phyloP scores from a whole-genome alignment of 163 green algal species.

The Volvox carteri region DNA sequence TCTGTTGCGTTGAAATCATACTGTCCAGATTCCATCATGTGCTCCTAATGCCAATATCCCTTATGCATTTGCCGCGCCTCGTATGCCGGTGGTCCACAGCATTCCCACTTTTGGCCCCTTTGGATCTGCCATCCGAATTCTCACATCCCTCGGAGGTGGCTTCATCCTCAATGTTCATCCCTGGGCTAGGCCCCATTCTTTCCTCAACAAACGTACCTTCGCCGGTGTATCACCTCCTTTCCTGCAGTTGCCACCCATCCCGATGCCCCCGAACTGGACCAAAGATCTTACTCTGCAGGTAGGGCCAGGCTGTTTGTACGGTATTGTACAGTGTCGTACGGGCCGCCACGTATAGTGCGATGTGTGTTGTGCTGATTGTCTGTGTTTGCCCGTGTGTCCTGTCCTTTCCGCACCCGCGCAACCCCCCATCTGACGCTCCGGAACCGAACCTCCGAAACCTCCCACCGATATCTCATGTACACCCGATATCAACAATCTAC shows the following conservation, averaged over 20 bases:
- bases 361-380: neutral
- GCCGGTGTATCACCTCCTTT: neutral
- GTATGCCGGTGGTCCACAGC: neutral
- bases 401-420: no score
- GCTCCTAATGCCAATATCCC: no score
- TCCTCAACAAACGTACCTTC: neutral
- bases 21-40: no score
- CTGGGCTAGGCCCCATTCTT: neutral
- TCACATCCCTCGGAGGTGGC: neutral
- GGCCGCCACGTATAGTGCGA: neutral
- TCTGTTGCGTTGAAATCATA: no score
- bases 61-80: no score
- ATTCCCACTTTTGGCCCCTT: neutral
- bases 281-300: constrained; percentile 61
- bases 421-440: no score
- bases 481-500: no score
- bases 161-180: neutral
- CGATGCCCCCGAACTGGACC: constrained; percentile 63
- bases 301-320: no score
- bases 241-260: constrained; percentile 64
- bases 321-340: no score
- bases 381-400: no score
- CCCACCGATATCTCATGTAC: no score
- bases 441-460: no score
- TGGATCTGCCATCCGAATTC: neutral